A percentile compares a stretch with the other conserved stretches of the same genome.
Evolutionary conservation across 352 stramenopile species (phyloP).

Genomic region (Pythium sukuiense): DNA sequence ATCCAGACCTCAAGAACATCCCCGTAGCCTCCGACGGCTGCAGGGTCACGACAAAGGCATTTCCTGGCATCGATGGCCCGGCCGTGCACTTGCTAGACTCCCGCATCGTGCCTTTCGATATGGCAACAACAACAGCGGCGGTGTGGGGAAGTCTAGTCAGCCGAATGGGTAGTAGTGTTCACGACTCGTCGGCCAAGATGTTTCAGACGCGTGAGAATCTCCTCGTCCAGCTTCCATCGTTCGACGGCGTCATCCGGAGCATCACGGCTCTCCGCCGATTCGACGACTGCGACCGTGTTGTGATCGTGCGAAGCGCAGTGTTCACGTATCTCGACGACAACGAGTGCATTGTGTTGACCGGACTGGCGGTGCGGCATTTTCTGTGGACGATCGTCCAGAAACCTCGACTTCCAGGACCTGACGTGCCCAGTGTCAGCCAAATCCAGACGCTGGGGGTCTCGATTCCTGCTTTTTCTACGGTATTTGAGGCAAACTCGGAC

Average conservation of each 20-base stretch:
- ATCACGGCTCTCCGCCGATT: background rate
- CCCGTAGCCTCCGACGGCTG: background rate
- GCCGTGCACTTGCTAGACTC: constrained; percentile 8
- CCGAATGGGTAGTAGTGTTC: background rate
- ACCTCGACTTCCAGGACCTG: background rate
- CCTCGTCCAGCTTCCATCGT: background rate
- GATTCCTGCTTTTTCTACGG: background rate
- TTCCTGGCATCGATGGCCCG: background rate
- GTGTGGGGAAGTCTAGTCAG: constrained; percentile 4
- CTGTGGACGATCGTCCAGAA: background rate
- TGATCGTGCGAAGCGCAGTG: background rate
- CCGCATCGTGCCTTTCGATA: constrained; percentile 10
- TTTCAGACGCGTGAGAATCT: too few relatives aligned
- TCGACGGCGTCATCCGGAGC: background rate
- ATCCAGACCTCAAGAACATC: background rate
- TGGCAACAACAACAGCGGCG: background rate
- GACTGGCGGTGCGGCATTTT: background rate
- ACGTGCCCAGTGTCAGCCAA: background rate
- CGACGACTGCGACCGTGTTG: background rate
- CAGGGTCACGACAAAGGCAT: background rate
- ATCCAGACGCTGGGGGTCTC: background rate
- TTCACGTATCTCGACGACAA: background rate
- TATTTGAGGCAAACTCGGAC: background rate
- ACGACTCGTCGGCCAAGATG: too few relatives aligned
- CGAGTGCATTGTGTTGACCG: background rate